Percentiles rank a stretch among this genome's conserved stretches.
Evolutionary conservation across 2,329 filamentous ascomycete species (phyloP).

Genomic region (Penicillium expansum): DNA sequence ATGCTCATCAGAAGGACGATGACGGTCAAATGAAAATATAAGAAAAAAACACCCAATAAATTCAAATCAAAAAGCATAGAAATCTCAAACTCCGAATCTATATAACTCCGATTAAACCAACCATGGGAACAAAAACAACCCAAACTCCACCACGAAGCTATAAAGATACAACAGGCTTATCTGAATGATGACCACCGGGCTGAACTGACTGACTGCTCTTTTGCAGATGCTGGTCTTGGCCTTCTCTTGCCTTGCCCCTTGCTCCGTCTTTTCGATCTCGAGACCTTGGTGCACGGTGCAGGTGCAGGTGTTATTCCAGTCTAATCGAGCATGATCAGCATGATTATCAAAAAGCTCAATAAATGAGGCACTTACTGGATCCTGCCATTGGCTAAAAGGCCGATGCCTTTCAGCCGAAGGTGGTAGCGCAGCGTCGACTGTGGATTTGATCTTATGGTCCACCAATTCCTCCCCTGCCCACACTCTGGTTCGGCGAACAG

Average conservation of each 20-base stretch:
- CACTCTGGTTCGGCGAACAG: not conserved
- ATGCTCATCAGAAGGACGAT: not conserved
- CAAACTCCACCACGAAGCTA: not conserved
- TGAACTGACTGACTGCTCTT: not conserved
- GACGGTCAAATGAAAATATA: not conserved
- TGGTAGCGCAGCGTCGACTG: not conserved
- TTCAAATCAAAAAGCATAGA: not conserved
- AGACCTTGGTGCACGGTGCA: not conserved
- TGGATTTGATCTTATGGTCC: not conserved
- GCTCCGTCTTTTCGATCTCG: not conserved
- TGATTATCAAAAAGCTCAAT: not conserved
- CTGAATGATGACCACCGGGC: not conserved
- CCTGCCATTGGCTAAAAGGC: constrained; percentile 1
- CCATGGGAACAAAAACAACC: not conserved
- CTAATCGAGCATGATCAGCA: not conserved
- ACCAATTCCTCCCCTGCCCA: constrained; percentile 8
- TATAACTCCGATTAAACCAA: not conserved
- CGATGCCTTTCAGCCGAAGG: constrained; percentile 4
- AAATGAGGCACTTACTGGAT: not conserved
- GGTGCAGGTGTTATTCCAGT: not conserved
- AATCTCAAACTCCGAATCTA: not conserved
- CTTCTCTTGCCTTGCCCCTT: not conserved
- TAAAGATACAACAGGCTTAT: not conserved
- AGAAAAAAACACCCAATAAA: not conserved
- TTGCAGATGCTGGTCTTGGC: not conserved